These are phyloP conservation scores for Leccinum longicurvipes DNA, from an alignment of 768 basidiomycete species.

Conservation along the genomic window DNA sequence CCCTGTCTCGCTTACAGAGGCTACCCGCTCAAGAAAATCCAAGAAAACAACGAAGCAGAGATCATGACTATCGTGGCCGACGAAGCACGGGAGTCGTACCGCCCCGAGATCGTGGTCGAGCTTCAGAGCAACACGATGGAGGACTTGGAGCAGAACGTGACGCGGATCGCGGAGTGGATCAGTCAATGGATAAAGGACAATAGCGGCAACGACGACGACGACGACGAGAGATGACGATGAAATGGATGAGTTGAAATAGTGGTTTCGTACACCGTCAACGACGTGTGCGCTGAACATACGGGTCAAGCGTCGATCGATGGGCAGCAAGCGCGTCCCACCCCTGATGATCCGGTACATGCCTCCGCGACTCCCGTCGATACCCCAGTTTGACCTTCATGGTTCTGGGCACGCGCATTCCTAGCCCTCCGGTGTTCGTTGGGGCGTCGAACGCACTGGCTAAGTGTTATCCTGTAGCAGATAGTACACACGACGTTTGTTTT, in stretches of 20 bases:
- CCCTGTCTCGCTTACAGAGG: conserved; percentile 44
- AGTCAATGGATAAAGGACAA: conserved; percentile 55
- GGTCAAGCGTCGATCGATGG: background rate
- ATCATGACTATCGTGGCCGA: conserved; percentile 92
- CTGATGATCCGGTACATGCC: background rate
- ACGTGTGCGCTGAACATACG: background rate
- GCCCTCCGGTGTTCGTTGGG: background rate
- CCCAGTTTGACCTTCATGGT: background rate
- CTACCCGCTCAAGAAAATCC: conserved; percentile 89
- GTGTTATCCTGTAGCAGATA: background rate
- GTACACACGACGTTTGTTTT: background rate
- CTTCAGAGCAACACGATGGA: conserved; percentile 71
- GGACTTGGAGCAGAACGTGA: conserved; percentile 85
- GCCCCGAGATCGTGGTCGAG: conserved; percentile 82
- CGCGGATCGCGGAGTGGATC: conserved; percentile 87
- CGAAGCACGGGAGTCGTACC: conserved; percentile 86
- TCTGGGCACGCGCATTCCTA: background rate
- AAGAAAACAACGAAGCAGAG: conserved; percentile 98
- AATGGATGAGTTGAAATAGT: background rate
- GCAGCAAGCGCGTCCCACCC: background rate
- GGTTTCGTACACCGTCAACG: background rate
- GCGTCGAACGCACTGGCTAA: background rate
- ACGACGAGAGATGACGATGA: background rate
- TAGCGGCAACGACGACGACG: background rate
- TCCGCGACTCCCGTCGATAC: background rate